Conservation (phyloP, 2,329 filamentous ascomycete genomes). For the Dryadomyces sulphureus region DNA sequence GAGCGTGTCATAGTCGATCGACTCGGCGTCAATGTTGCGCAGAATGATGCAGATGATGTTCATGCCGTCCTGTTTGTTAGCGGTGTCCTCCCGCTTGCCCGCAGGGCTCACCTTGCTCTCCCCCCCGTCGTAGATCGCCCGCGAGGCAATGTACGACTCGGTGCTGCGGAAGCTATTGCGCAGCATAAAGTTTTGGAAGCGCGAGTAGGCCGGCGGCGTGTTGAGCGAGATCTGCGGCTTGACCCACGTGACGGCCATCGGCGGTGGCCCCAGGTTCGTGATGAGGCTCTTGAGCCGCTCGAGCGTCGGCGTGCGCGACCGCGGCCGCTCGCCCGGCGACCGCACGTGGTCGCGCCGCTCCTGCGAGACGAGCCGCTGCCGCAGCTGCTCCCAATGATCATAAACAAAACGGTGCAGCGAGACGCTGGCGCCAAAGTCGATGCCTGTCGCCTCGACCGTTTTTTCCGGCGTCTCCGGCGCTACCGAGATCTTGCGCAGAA, state of each 20-base stretch:
- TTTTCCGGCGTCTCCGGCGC: constrained; percentile 31
- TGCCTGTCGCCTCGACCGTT: constrained; percentile 31
- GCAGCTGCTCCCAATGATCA: constrained; percentile 56
- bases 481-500: constrained; percentile 52
- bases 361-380: constrained; percentile 45
- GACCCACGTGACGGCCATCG: constrained; percentile 55
- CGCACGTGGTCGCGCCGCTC: constrained; percentile 42
- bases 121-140: constrained; percentile 55
- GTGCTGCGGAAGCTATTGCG: constrained; percentile 51
- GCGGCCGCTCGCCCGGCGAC: constrained; percentile 36
- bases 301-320: constrained; percentile 39
- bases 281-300: constrained; percentile 48
- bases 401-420: constrained; percentile 55
- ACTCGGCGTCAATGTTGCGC: constrained; percentile 50
- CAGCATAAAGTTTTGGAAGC: constrained; percentile 61
- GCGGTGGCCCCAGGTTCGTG: constrained; percentile 50
- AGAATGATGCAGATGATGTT: constrained; percentile 56
- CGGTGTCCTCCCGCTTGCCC: too few relatives aligned
- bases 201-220: constrained; percentile 47
- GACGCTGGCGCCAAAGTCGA: constrained; percentile 58
- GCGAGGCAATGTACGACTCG: constrained; percentile 47
- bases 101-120: too few relatives aligned
- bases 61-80: too few relatives aligned
- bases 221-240: constrained; percentile 50
- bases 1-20: constrained; percentile 49